phyloP scores from a whole-genome alignment of 139 green algal species.

The Haematococcus lacustris region DNA sequence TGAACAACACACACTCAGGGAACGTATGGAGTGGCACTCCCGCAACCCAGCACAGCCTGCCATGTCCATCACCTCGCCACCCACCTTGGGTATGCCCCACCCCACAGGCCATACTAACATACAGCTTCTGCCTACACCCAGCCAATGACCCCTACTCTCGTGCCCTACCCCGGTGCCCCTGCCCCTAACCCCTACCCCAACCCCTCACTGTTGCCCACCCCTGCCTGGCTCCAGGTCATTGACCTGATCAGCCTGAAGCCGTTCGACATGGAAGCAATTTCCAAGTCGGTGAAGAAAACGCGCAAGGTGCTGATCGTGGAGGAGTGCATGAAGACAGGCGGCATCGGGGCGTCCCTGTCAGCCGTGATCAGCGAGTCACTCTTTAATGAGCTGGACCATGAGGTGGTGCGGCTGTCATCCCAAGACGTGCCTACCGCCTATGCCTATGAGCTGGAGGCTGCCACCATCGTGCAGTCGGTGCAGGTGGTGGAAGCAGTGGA shows the following conservation, averaged over 20 bases:
- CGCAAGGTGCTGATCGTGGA: constrained; percentile 85
- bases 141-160: no score
- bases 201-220: neutral
- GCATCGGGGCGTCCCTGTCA: constrained; percentile 89
- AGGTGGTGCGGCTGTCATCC: constrained; percentile 55
- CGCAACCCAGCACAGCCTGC: no score
- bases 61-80: no score
- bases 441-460: constrained; percentile 86
- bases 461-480: constrained; percentile 87
- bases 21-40: no score
- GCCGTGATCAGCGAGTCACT: constrained; percentile 86
- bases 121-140: no score
- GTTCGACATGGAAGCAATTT: constrained; percentile 94
- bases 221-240: constrained; percentile 85
- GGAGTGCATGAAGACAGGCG: constrained; percentile 96
- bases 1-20: no score
- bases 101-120: no score
- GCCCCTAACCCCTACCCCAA: no score
- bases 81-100: no score
- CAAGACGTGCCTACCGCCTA: constrained; percentile 93
- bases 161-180: no score
- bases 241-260: constrained; percentile 96
- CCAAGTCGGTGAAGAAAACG: constrained; percentile 81
- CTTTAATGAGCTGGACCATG: constrained; percentile 91
- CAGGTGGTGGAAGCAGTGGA: constrained; percentile 66